Evolutionary conservation across 495 filamentous ascomycete species (phyloP), one percentile per base, ranked within the genome.

Genomic region (Stereocaulon alpinum): DNA sequence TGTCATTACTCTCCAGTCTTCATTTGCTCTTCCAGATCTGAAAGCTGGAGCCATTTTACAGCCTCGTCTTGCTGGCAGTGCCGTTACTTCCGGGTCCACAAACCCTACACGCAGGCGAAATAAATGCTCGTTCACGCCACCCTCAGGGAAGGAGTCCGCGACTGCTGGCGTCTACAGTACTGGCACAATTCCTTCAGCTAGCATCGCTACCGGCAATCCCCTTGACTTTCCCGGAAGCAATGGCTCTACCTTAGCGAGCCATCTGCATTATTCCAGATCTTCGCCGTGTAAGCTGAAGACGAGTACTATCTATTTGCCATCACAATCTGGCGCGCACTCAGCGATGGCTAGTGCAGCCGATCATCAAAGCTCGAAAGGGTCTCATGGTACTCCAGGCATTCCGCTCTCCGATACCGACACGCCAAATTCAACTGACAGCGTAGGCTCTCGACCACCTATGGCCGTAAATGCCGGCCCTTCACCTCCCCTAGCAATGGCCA

Each of bases 41-140:
- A 49, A 59, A 11, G 40, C 53, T 50, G 53, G 30, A 41, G 59
- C 43, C 37, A 40, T 47, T 32, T 37, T 61, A 22, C 45, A 50
- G 42, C 62, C 54, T 52, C 59, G 59, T 52, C 58, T 58, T 40
- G 58, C 58, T 48, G 59, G 50, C 55, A 20, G 37, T 37, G 34
- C 59, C 20, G 27, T 37, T 40, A 44, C 18, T 20, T 40, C 45
- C 15, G 58, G 20, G 24, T 58, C 40, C 15, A 20, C 51, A 47
- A 45, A 22, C 54, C 42, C 29, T 32, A 45, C 41, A 18, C 41
- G 40, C 24, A 56, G 29, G 18, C 27, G 57, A 37, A 59, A 59
- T 4, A 59, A 44, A 32, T 44, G 47, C 27, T 17, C 20, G 27
- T 41, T 5, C 43, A 50, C 27, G 24, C 10, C 17, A 12, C 1